Percentiles rank a stretch among this genome's conserved stretches.
phyloP scores from a whole-genome alignment of 192 early-diverging fungal genomes.

The Cetraspora pellucida region DNA sequence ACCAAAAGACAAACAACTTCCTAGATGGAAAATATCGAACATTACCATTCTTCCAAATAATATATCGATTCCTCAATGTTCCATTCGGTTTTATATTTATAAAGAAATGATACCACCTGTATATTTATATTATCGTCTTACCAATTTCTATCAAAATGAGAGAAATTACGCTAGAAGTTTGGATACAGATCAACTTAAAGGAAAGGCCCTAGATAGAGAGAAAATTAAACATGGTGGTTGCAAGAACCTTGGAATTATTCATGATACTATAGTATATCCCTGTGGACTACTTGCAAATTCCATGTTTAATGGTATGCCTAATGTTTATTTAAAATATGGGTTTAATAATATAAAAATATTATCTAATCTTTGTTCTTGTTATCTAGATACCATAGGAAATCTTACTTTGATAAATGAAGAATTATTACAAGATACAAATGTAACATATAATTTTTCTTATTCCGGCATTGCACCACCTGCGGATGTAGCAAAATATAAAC shows the following conservation, averaged over 20 bases:
- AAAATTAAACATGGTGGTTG: slow-evolving; percentile 57
- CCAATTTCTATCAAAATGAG: slow-evolving; percentile 99
- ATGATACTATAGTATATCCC: slow-evolving; percentile 76
- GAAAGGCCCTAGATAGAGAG: slow-evolving; percentile 49
- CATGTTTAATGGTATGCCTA: slow-evolving; percentile 82
- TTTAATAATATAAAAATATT: background rate
- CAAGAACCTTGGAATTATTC: slow-evolving; percentile 54
- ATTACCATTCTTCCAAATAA: background rate
- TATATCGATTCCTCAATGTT: slow-evolving; percentile 52
- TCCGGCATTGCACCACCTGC: slow-evolving; percentile 87
- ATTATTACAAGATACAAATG: slow-evolving; percentile 3
- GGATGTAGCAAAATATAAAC: slow-evolving; percentile 71
- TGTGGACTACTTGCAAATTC: slow-evolving; percentile 99
- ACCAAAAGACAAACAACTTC: too few relatives aligned
- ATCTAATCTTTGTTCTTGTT: background rate
- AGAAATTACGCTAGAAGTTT: slow-evolving; percentile 91
- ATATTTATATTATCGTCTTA: slow-evolving; percentile 92
- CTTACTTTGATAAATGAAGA: slow-evolving; percentile 56
- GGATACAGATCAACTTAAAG: slow-evolving; percentile 80
- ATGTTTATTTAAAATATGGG: background rate
- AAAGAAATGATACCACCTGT: slow-evolving; percentile 73
- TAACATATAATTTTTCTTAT: slow-evolving; percentile 62
- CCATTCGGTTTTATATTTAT: slow-evolving; percentile 71
- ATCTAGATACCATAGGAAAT: slow-evolving; percentile 60
- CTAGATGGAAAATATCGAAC: background rate